These are phyloP conservation scores for Solanum ossicruentum DNA, from an alignment of 257 asterid genomes.

Conservation along the genomic window DNA sequence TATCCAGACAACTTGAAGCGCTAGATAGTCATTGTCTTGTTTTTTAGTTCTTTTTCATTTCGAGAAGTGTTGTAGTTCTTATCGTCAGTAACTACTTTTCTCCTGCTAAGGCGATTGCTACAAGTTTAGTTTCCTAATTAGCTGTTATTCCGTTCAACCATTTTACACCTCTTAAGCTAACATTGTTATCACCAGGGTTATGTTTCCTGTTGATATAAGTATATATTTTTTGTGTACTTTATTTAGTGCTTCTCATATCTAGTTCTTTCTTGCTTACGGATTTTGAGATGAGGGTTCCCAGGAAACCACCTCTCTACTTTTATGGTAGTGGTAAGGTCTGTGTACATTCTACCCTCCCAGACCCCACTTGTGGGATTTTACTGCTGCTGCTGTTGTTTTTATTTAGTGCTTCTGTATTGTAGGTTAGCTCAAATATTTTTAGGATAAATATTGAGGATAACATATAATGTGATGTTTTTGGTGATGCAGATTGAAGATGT, in stretches of 20 bases:
- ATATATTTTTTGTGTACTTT: not conserved
- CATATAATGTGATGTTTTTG: not conserved
- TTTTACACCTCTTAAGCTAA: not conserved
- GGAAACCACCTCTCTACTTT: too few species aligned
- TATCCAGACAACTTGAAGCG: not conserved
- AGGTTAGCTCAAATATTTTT: not conserved
- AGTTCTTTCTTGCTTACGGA: too few species aligned
- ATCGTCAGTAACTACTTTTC: not conserved
- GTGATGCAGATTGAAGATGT: constrained; percentile 68
- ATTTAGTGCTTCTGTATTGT: not conserved
- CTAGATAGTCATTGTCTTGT: not conserved
- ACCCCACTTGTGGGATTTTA: too few species aligned
- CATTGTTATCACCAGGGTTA: not conserved
- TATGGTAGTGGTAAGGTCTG: too few species aligned
- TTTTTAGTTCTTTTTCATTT: not conserved
- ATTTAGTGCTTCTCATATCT: not conserved
- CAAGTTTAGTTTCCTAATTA: not conserved
- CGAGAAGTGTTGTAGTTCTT: not conserved
- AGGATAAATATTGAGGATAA: not conserved
- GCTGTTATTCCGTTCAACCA: not conserved
- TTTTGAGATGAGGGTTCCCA: too few species aligned
- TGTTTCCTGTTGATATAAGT: not conserved
- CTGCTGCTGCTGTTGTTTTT: too few species aligned
- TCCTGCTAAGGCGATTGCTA: not conserved
- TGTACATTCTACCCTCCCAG: too few species aligned